phyloP scores from a whole-genome alignment of 768 basidiomycete species.

The Scleroderma citrinum region DNA sequence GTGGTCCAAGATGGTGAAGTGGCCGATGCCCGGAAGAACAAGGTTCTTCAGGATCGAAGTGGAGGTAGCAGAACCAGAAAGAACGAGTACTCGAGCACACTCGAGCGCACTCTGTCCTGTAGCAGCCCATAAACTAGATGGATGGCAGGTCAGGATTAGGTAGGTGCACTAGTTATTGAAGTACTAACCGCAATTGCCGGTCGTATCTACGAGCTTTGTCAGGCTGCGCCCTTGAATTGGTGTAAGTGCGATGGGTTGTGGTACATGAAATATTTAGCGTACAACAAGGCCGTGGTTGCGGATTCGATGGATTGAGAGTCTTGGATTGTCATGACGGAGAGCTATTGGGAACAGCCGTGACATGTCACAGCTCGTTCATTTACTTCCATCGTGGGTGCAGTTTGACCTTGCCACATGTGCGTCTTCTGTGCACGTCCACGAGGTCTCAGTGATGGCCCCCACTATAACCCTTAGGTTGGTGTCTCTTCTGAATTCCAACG shows the following conservation, averaged over 20 bases:
- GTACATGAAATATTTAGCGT: constrained; percentile 9
- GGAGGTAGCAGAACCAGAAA: constrained; percentile 77
- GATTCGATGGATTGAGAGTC: constrained; percentile 42
- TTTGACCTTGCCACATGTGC: too few relatives aligned
- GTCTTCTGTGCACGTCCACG: too few relatives aligned
- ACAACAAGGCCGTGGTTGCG: constrained; percentile 39
- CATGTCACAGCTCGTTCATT: background rate
- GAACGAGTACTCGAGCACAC: constrained; percentile 70
- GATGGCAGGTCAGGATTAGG: background rate
- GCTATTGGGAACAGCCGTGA: background rate
- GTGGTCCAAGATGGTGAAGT: constrained; percentile 86
- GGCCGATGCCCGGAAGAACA: constrained; percentile 92
- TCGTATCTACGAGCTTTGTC: constrained; percentile 94
- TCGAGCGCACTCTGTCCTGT: constrained; percentile 89
- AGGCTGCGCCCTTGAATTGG: constrained; percentile 47
- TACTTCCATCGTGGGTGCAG: too few relatives aligned
- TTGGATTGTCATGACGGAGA: constrained; percentile 29
- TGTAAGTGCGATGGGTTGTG: constrained; percentile 2
- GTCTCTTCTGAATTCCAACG: too few relatives aligned
- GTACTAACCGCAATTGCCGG: constrained; percentile 78
- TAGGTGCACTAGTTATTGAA: background rate
- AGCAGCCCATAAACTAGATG: constrained; percentile 80
- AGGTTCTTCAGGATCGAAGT: constrained; percentile 94
- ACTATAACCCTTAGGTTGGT: too few relatives aligned
- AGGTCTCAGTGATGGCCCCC: too few relatives aligned